Evolutionary conservation across 176 grass and related monocot genomes (phyloP), one percentile per base, ranked within the genome.

Genomic region (Oryza officinalis): DNA sequence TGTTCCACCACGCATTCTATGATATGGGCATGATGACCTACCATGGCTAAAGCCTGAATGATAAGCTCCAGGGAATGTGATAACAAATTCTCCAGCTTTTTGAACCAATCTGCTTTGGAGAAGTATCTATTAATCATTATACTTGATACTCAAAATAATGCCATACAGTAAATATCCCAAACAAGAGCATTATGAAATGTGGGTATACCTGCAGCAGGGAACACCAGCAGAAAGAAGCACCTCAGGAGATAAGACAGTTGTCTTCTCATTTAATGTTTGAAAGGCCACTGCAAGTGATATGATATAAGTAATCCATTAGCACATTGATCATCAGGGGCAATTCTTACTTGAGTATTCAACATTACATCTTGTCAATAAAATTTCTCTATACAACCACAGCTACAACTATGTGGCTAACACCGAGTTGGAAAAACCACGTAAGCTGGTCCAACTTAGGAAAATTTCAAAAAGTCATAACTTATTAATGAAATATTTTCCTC

Each of bases 61-160:
- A 92, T 99, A 99, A 85, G 96, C 93, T 87, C 96, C 96, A 87
- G 96, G 96, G 71, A 99, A 96, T 18, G 96, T 99, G 74, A 99
- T 94, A 81, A 99, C 89, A 91, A 99, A 99, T 44, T 99, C 96
- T 87, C 96, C 96, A 90, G 91, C 86, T 84, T 96, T 99, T 86
- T 99, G 96, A 82, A 99, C 96, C 91, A 99, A 94, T 87, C 96
- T 99, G 96, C 76, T 94, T 88, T 72, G 66, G 76, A 86, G 80
- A 92, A 88, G 73, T 67, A 88, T 84, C 80, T 86, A 80, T 79
- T 81, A 87, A 90, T 80, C 78, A 94, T 87, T 84, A 71, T 84
- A 88, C 49, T 87, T 78, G 82, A 74, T 81, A 86, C 80, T 84
- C 80, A 88, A 88, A 85, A 89, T 81, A 82, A 33, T 81, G 66